Evolutionary conservation across 352 stramenopile species (phyloP).

Genomic region (Hyaloperonospora brassicae): DNA sequence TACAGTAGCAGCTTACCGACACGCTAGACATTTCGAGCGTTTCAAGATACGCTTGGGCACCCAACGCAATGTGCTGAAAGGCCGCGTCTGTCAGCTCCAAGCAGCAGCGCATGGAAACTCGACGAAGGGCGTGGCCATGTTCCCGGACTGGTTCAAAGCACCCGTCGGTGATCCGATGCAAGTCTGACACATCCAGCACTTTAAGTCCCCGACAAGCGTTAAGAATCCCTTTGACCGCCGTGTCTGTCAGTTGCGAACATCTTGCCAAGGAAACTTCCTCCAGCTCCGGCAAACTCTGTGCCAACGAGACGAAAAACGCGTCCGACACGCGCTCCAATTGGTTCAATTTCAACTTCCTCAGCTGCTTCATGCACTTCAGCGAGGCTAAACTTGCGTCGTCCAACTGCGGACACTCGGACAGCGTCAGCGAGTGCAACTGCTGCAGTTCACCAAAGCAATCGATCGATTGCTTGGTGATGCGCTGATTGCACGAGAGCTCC

Average conservation of each 20-base stretch:
- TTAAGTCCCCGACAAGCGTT: constrained; percentile 54
- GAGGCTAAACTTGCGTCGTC: constrained; percentile 49
- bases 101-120: constrained; percentile 57
- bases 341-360: constrained; percentile 62
- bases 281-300: constrained; percentile 36
- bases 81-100: constrained; percentile 46
- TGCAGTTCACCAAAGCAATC: constrained; percentile 64
- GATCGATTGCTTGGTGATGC: constrained; percentile 67
- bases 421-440: constrained; percentile 50
- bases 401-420: constrained; percentile 76
- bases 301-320: constrained; percentile 43
- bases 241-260: constrained; percentile 61
- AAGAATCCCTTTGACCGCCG: constrained; percentile 34
- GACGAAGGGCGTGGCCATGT: constrained; percentile 41
- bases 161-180: constrained; percentile 57
- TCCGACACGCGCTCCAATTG: constrained; percentile 73
- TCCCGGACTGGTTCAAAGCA: constrained; percentile 54
- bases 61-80: constrained; percentile 51
- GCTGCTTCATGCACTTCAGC: constrained; percentile 49
- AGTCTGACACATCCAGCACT: constrained; percentile 57
- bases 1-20: constrained; percentile 31
- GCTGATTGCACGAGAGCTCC: constrained; percentile 77
- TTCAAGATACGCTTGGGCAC: constrained; percentile 49
- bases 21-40: constrained; percentile 69
- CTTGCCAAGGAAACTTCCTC: constrained; percentile 64